phyloP scores from a whole-genome alignment of 2,329 filamentous ascomycete species.

The Trichophyton schoenleinii region DNA sequence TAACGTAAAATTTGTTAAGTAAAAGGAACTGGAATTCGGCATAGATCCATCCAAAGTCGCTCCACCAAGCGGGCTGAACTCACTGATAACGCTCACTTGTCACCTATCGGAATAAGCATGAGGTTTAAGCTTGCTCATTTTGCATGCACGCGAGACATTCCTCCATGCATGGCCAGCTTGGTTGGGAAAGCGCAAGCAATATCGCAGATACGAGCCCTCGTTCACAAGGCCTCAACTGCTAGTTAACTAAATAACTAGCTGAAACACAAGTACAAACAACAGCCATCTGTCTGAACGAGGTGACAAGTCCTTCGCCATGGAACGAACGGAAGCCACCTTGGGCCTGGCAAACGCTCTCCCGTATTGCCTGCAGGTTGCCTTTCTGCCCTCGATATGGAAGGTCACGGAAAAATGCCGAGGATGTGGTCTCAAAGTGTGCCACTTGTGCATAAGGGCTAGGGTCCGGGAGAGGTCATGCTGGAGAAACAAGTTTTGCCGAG shows the following conservation, averaged over 20 bases:
- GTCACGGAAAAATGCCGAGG: neutral
- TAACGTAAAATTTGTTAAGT: neutral
- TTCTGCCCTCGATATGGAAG: neutral
- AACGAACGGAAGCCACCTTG: neutral
- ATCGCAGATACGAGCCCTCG: neutral
- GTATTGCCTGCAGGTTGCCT: neutral
- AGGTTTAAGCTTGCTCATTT: neutral
- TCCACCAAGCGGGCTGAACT: neutral
- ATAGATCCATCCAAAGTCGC: neutral
- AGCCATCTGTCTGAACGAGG: neutral
- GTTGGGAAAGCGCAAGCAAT: neutral
- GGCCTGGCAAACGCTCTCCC: neutral
- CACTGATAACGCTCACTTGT: neutral
- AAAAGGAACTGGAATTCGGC: neutral
- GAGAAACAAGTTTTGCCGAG: neutral
- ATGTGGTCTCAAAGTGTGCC: neutral
- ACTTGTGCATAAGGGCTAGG: neutral
- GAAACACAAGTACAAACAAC: neutral
- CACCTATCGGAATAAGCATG: neutral
- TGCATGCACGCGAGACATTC: neutral
- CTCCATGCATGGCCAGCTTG: neutral
- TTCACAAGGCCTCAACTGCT: neutral
- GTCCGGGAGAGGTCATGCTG: neutral
- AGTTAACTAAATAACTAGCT: neutral
- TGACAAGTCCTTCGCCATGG: too few relatives aligned